Evolutionary conservation across 345 rosid species (phyloP).

Genomic region (Alliaria petiolata): DNA sequence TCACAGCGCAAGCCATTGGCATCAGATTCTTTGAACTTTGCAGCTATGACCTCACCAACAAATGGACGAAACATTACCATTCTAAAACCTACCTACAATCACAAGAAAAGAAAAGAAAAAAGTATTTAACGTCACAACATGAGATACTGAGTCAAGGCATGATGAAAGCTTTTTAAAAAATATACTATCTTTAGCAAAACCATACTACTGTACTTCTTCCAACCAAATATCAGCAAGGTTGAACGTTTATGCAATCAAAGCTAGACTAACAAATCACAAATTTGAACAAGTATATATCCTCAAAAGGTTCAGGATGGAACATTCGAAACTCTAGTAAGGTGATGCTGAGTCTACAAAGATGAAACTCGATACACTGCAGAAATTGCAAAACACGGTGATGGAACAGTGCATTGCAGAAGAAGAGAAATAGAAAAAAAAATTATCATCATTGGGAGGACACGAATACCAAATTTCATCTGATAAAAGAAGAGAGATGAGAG

Average conservation of each 20-base stretch:
- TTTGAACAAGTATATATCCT: neutral
- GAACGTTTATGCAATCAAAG: neutral
- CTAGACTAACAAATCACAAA: neutral
- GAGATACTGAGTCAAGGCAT: neutral
- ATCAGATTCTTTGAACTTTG: slow-evolving; percentile 70
- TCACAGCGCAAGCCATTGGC: slow-evolving; percentile 71
- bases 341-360: neutral
- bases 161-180: neutral
- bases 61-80: slow-evolving; percentile 84
- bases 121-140: neutral
- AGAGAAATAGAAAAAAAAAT: neutral
- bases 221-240: neutral
- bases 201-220: neutral
- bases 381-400: neutral
- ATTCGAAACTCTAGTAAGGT: neutral
- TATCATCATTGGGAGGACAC: neutral
- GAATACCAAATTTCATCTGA: neutral
- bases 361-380: no score
- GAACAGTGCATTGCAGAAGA: neutral
- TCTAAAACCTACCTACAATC: slow-evolving; percentile 64
- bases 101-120: neutral
- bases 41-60: slow-evolving; percentile 74
- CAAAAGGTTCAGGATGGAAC: neutral
- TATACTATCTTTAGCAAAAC: neutral
- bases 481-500: neutral